Evolutionary conservation across 805 yeast species (phyloP).

Genomic region (Wickerhamomyces hampshirensis): DNA sequence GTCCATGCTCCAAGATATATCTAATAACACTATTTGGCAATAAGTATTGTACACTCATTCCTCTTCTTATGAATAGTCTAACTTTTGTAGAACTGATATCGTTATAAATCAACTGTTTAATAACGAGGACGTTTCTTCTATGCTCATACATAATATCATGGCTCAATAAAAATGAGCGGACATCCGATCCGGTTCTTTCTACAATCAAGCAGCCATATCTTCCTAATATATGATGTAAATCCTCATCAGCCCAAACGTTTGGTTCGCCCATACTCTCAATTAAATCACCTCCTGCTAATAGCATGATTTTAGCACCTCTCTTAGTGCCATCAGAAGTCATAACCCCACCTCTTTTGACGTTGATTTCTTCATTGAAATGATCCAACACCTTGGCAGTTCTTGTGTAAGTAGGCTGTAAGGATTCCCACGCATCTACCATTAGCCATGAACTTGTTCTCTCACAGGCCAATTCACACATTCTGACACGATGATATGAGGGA

Average conservation of each 20-base stretch:
- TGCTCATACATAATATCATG: constrained; percentile 98
- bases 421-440: constrained; percentile 99
- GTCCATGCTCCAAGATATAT: constrained; percentile 86
- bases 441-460: constrained; percentile 96
- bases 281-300: constrained; percentile 95
- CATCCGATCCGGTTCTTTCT: constrained; percentile 96
- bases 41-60: constrained; percentile 94
- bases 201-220: constrained; percentile 95
- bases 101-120: constrained; percentile 93
- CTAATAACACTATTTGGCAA: constrained; percentile 92
- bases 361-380: constrained; percentile 93
- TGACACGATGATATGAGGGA: constrained; percentile 79
- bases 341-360: constrained; percentile 85
- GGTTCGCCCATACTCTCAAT: constrained; percentile 99
- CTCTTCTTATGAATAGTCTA: constrained; percentile 83
- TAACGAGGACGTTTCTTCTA: constrained; percentile 85
- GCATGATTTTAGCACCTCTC: constrained; percentile 90
- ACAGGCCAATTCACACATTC: constrained; percentile 98
- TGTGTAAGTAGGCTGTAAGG: constrained; percentile 83
- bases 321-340: constrained; percentile 50
- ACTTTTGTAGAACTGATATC: constrained; percentile 96
- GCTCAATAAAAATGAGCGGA: constrained; percentile 81
- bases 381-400: constrained; percentile 94
- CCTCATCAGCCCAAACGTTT: constrained; percentile 97
- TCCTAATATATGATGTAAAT: constrained; percentile 91